These are phyloP conservation scores for Pichia scutulata DNA, from an alignment of 805 yeast genomes.

Conservation along the genomic window DNA sequence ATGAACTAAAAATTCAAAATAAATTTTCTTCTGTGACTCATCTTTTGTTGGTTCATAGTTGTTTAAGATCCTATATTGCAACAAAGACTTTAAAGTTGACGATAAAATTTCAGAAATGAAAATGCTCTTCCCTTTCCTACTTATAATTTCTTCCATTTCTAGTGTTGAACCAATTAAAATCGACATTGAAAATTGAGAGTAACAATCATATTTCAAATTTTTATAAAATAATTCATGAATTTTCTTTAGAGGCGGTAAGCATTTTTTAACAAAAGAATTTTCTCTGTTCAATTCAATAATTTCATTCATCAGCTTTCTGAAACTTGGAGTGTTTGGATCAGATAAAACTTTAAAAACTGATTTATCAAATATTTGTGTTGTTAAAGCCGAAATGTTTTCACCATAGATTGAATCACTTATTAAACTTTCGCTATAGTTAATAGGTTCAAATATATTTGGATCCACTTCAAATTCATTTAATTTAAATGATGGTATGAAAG, in stretches of 20 bases:
- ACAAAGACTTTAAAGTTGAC: slow-evolving; percentile 33
- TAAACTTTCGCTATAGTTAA: background rate
- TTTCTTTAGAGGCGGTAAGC: background rate
- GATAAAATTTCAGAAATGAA: slow-evolving; percentile 16
- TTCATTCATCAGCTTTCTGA: slow-evolving; percentile 17
- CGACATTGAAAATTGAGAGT: slow-evolving; percentile 17
- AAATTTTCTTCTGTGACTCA: slow-evolving; percentile 7
- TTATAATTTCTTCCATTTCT: slow-evolving; percentile 50
- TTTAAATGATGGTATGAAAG: slow-evolving; percentile 38
- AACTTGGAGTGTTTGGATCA: slow-evolving; percentile 13
- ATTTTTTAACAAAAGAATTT: background rate
- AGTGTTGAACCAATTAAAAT: slow-evolving; percentile 40
- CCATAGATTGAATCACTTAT: slow-evolving; percentile 13
- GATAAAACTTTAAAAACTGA: slow-evolving; percentile 21
- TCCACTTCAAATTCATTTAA: slow-evolving; percentile 21
- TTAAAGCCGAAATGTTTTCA: slow-evolving; percentile 25
- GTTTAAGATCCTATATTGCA: slow-evolving; percentile 33
- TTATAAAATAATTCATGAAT: background rate
- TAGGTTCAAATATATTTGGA: slow-evolving; percentile 9
- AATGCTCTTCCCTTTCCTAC: slow-evolving; percentile 35
- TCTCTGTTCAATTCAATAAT: slow-evolving; percentile 9
- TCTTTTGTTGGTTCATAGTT: slow-evolving; percentile 16
- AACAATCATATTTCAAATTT: slow-evolving; percentile 4
- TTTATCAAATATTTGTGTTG: slow-evolving; percentile 23
- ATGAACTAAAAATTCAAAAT: slow-evolving; percentile 24